Evolutionary conservation across 2,329 filamentous ascomycete species (phyloP).

Genomic region (Neonectria neomacrospora): DNA sequence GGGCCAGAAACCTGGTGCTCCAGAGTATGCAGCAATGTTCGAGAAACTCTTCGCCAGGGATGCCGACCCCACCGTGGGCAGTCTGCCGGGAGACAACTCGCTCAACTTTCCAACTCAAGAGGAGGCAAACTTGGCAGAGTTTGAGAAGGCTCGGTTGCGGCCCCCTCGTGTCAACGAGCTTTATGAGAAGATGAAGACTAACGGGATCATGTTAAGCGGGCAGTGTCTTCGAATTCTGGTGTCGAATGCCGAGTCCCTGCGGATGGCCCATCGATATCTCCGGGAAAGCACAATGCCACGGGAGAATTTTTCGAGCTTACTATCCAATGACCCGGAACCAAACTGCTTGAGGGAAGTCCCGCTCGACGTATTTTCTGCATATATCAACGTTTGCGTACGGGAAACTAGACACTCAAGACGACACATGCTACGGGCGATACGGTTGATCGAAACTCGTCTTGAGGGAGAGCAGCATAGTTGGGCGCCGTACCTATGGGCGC

Average conservation of each 20-base stretch:
- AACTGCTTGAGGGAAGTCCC: conserved; percentile 41
- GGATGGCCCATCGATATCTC: conserved; percentile 62
- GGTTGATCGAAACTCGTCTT: conserved; percentile 44
- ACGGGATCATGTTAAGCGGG: conserved; percentile 60
- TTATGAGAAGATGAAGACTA: conserved; percentile 66
- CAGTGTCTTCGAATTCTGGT: conserved; percentile 67
- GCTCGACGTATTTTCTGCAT: conserved; percentile 59
- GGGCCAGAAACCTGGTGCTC: conserved; percentile 49
- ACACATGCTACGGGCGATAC: conserved; percentile 48
- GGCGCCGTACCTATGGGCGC: conserved; percentile 48
- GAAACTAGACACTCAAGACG: conserved; percentile 35
- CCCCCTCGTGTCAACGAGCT: conserved; percentile 70
- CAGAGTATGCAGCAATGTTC: conserved; percentile 70
- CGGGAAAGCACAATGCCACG: conserved; percentile 51
- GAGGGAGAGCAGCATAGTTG: conserved; percentile 39
- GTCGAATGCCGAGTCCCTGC: conserved; percentile 59
- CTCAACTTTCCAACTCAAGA: conserved; percentile 55
- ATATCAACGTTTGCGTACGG: conserved; percentile 53
- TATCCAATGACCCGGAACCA: conserved; percentile 39
- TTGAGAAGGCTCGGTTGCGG: conserved; percentile 70
- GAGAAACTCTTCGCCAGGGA: conserved; percentile 60
- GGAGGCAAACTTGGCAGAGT: conserved; percentile 67
- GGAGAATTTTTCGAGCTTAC: conserved; percentile 32
- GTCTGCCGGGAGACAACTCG: conserved; percentile 70
- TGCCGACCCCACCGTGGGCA: conserved; percentile 37